A percentile compares a stretch with the other conserved stretches of the same genome.
Conservation (phyloP, 1,139 yeast genomes). For the Candida tetrigidarum region DNA sequence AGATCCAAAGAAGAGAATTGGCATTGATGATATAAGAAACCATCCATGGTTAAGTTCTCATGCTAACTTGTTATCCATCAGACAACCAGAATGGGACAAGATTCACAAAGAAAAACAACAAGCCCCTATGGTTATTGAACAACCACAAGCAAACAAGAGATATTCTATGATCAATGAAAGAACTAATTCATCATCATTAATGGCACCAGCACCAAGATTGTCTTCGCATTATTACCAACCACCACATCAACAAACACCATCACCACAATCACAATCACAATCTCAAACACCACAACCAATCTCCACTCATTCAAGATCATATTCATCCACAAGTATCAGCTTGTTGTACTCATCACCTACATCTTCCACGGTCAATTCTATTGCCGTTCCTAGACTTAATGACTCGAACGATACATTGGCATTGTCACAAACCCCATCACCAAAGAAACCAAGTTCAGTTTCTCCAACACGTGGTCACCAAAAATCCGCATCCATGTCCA, state of each 20-base stretch:
- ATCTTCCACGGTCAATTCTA: conserved; percentile 53
- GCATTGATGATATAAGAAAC: conserved; percentile 67
- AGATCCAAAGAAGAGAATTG: conserved; percentile 80
- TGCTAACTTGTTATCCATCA: conserved; percentile 76
- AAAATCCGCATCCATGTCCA: conserved; percentile 40
- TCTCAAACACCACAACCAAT: conserved; percentile 12
- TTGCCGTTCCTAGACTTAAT: conserved; percentile 26
- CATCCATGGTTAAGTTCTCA: conserved; percentile 92
- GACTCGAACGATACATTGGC: conserved; percentile 14
- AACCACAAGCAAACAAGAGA: conserved; percentile 32
- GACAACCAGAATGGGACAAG: conserved; percentile 91
- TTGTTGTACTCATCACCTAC: conserved; percentile 55
- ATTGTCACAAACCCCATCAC: conserved; percentile 19
- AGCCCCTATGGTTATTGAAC: conserved; percentile 18
- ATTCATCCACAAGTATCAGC: conserved; percentile 45
- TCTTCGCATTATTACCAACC: conserved; percentile 1
- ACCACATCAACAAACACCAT: conserved; percentile 29
- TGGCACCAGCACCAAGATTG: conserved; percentile 23
- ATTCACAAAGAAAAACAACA: conserved; percentile 40
- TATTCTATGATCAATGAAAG: conserved; percentile 51
- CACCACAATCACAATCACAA: conserved; percentile 21
- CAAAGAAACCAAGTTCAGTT: conserved; percentile 19
- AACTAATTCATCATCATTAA: conserved; percentile 42
- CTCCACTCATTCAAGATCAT: conserved; percentile 41
- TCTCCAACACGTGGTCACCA: conserved; percentile 33